A percentile compares a stretch with the other conserved stretches of the same genome.
Conservation (phyloP, 345 rosid genomes). For the Fremontodendron californicum region DNA sequence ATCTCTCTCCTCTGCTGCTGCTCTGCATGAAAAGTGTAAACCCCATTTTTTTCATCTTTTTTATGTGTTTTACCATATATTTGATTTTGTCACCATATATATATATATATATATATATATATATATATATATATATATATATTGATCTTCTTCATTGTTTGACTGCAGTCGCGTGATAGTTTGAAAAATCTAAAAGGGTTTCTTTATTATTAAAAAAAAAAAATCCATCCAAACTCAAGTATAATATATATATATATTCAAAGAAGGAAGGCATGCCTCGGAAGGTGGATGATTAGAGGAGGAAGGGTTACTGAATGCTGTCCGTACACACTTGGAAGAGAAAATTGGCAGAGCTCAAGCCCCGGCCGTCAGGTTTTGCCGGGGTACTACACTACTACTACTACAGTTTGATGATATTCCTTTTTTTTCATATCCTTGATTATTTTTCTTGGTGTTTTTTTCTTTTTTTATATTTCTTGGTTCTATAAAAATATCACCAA, state of each 20-base stretch:
- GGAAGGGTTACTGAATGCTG: too few relatives aligned
- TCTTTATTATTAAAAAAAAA: too few relatives aligned
- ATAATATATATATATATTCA: background rate
- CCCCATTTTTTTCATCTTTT: too few relatives aligned
- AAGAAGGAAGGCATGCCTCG: slow-evolving; percentile 23
- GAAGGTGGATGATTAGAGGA: slow-evolving; percentile 10
- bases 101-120: too few relatives aligned
- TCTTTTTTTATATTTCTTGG: background rate
- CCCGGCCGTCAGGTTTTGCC: slow-evolving; percentile 27
- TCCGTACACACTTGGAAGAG: too few relatives aligned
- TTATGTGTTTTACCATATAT: too few relatives aligned
- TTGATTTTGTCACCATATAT: too few relatives aligned
- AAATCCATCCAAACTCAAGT: too few relatives aligned
- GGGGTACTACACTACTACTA: too few relatives aligned
- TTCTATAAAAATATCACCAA: background rate
- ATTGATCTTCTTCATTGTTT: background rate
- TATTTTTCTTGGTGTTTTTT: background rate
- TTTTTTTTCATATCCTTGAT: background rate
- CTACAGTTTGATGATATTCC: background rate
- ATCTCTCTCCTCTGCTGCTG: background rate
- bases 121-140: too few relatives aligned
- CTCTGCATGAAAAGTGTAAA: background rate
- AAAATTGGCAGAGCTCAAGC: background rate
- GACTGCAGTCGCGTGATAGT: background rate
- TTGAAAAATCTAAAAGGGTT: background rate